phyloP scores from a whole-genome alignment of 1,284 basidiomycete species.

The Neonothopanus nambi region DNA sequence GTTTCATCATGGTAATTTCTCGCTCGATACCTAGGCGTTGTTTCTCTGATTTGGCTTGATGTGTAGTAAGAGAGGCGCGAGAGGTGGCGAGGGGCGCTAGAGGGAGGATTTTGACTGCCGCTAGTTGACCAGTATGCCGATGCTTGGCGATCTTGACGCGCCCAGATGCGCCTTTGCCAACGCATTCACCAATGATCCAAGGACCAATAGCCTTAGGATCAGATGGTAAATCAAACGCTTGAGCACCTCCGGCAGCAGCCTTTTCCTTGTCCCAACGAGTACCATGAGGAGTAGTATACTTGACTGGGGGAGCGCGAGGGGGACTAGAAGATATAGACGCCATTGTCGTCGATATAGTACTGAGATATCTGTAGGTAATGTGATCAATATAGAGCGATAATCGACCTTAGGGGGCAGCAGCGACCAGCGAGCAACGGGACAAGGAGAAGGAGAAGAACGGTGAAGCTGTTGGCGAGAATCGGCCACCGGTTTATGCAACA shows the following conservation, averaged over 20 bases:
- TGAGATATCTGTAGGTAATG: neutral
- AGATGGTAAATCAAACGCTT: conserved; percentile 71
- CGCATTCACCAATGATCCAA: conserved; percentile 90
- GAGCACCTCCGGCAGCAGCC: conserved; percentile 63
- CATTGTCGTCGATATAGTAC: neutral
- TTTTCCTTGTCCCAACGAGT: conserved; percentile 85
- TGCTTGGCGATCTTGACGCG: conserved; percentile 96
- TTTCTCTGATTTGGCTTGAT: conserved; percentile 82
- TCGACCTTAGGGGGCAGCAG: conserved; percentile 8
- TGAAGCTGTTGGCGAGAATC: neutral
- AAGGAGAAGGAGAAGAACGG: neutral
- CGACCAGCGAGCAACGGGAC: conserved; percentile 13
- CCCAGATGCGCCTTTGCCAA: conserved; percentile 93
- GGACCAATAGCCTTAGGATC: conserved; percentile 77
- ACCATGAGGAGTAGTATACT: conserved; percentile 66
- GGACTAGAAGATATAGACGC: conserved; percentile 40
- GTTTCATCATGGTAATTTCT: conserved; percentile 99
- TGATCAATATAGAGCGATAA: too few species aligned
- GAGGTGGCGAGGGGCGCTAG: conserved; percentile 82
- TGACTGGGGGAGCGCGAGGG: conserved; percentile 65
- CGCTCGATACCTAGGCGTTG: conserved; percentile 91
- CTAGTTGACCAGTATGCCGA: conserved; percentile 85
- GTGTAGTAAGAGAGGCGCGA: conserved; percentile 71
- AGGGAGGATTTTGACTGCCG: conserved; percentile 97
- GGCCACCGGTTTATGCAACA: neutral